Base-by-base conservation (phyloP, 306 rosid genomes). In the Citrullus colocynthis region DNA sequence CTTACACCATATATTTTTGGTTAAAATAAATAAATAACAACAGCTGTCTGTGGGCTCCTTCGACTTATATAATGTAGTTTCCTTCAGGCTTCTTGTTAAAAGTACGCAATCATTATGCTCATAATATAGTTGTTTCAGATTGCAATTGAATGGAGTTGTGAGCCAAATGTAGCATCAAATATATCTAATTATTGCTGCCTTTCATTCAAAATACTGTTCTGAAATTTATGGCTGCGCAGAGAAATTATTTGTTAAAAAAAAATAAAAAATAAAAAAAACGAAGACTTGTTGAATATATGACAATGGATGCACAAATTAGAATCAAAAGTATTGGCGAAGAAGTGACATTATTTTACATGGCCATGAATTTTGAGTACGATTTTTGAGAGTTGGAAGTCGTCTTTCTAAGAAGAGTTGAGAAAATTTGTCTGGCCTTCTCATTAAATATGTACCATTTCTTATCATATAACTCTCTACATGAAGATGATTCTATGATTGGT, bases 1-100 rank as follows among this genome's bases (percentile, higher is more conserved):
- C 49, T 9, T 64, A 39, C 52, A 16, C 20, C 10, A 63, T 63
- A 63, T 63, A 64, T 7, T 14, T 65, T 18, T 37, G 49, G 73
- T 36, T 17, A 37, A 37, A 65, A 37, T 24, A 2, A 65, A 65
- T 32, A 17, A 37, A 65, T 28, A 60, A 60, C 1, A 9, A 36
- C 73, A 65, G 73, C 73, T 65, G 73, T 65, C 51, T 11, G 49
- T 65, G 73, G 73, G 73, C 73, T 65, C 49, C 28, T 52, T 52
- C 57, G 7, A 16, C 5, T 52, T 52, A 52, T 52, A 65, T 65
- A 36, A 65, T 65, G 24, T n/a, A 42, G 52, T n/a, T 67, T 67
- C 17, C 34, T 67, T 21, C 54, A 67, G 74, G 54, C 28, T 41
- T 41, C 18, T 41, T 67, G 42, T 42, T 39, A 12, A 67, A 52